Base-by-base conservation (phyloP, 2,329 filamentous ascomycete genomes). In the Torrubiellomyces zombiae region DNA sequence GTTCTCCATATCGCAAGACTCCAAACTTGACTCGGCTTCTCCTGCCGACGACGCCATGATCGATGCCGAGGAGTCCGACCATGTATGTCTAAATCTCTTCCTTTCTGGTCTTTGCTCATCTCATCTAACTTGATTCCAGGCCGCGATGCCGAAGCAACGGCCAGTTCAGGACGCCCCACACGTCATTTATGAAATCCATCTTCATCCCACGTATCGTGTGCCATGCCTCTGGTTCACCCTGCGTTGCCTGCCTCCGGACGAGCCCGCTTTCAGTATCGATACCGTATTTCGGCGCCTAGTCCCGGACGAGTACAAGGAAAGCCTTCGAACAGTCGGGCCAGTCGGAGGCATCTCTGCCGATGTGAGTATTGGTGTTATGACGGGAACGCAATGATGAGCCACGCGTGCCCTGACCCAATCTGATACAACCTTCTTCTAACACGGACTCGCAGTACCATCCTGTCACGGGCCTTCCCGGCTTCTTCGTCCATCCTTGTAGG, bases 401-500 rank as follows among this genome's bases (percentile, higher is more conserved):
- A 38, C 38, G 31, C 39, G 39, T 43, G 41, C 44, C 40, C 39
- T 16, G 11, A 14, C 12, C 9, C 21, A 24, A n/a, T n/a, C n/a
- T 18, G 21, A 11, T n/a, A 9, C 9, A 13, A 19, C 14, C 20
- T 14, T 18, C 14, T 16, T 25, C 37, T 55, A 53, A 56, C 55
- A 61, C 40, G 33, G 23, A 28, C 41, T 40, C 29, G 28, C 52
- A 86, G 71, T 74, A 91, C 50, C 83, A 95, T 60, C 86, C 89
- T 26, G 51, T 79, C 30, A 80, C 73, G 29, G 77, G 76, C 26
- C 51, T 74, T 30, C 81, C 83, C 20, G 68, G 72, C 24, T 94
- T 86, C 51, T 94, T 93, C 51, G 65, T 95, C 38, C 89, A 98
- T 54, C 86, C 89, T 14, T 95, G 89, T 53, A 70, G 80, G 46